Evolutionary conservation across 2,329 filamentous ascomycete species (phyloP).

Genomic region (Clarireedia paspali): DNA sequence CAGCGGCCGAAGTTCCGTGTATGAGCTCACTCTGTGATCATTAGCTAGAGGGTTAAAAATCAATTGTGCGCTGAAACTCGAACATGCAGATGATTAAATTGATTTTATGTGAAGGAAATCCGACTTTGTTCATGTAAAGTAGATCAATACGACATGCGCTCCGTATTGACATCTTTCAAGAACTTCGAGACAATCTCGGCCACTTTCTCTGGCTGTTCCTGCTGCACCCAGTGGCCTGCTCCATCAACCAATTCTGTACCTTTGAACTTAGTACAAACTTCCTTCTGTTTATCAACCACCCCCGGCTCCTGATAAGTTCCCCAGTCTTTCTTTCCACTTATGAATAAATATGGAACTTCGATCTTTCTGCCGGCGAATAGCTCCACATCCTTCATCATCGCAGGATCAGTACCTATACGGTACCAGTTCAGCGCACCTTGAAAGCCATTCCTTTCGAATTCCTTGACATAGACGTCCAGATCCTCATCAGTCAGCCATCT

Average conservation of each 20-base stretch:
- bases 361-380: constrained; percentile 54
- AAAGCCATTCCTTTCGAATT: constrained; percentile 56
- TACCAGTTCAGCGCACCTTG: constrained; percentile 64
- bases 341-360: constrained; percentile 51
- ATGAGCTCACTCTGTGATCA: no score
- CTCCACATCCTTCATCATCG: constrained; percentile 42
- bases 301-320: constrained; percentile 61
- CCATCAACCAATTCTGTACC: constrained; percentile 46
- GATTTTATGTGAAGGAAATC: neutral
- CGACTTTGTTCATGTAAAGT: neutral
- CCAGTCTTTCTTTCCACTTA: constrained; percentile 59
- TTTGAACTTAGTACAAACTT: constrained; percentile 45
- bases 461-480: constrained; percentile 50
- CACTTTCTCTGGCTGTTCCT: constrained; percentile 53
- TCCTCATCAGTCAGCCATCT: constrained; percentile 52
- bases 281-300: constrained; percentile 48
- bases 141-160: constrained; percentile 8
- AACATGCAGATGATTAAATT: neutral
- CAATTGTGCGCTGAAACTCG: neutral
- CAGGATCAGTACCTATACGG: constrained; percentile 46
- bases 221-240: constrained; percentile 64
- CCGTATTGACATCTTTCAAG: constrained; percentile 13
- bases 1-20: no score
- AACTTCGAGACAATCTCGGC: constrained; percentile 40
- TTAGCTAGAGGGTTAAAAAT: no score